A percentile compares a stretch with the other conserved stretches of the same genome.
phyloP scores from a whole-genome alignment of 1,139 yeast species.

The Geotrichum reessii region DNA sequence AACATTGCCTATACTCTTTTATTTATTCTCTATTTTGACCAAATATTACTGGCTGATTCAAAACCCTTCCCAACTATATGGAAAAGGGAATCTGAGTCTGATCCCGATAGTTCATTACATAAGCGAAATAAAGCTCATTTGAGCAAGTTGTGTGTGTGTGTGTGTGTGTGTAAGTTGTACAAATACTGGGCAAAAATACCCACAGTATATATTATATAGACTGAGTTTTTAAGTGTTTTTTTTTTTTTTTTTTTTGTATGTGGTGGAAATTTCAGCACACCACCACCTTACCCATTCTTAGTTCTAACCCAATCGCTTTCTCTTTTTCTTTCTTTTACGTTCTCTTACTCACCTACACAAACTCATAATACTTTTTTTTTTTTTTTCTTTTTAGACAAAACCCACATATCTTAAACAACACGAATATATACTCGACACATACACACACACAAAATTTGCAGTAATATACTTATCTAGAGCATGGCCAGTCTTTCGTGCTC shows the following conservation, averaged over 20 bases:
- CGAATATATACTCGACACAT: no score
- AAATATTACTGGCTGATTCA: not conserved
- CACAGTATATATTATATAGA: no score
- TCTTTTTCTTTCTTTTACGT: not conserved
- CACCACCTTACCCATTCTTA: not conserved
- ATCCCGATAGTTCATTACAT: not conserved
- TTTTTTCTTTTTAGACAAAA: not conserved
- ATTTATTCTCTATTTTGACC: not conserved
- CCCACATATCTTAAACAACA: no score
- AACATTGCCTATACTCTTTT: not conserved
- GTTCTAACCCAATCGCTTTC: not conserved
- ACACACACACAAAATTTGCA: not conserved
- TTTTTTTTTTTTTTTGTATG: not conserved
- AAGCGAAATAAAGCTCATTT: not conserved
- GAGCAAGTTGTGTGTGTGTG: not conserved
- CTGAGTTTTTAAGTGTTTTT: not conserved
- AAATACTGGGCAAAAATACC: not conserved
- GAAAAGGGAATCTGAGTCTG: not conserved
- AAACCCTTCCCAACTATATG: not conserved
- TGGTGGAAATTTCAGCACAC: not conserved
- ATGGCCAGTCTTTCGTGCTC: conserved; percentile 9
- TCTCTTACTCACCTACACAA: no score
- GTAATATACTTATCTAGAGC: not conserved
- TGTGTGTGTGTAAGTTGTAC: not conserved
- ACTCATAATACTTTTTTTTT: no score